Conservation (phyloP, 2,329 filamentous ascomycete genomes). For the Scedosporium minutisporum region DNA sequence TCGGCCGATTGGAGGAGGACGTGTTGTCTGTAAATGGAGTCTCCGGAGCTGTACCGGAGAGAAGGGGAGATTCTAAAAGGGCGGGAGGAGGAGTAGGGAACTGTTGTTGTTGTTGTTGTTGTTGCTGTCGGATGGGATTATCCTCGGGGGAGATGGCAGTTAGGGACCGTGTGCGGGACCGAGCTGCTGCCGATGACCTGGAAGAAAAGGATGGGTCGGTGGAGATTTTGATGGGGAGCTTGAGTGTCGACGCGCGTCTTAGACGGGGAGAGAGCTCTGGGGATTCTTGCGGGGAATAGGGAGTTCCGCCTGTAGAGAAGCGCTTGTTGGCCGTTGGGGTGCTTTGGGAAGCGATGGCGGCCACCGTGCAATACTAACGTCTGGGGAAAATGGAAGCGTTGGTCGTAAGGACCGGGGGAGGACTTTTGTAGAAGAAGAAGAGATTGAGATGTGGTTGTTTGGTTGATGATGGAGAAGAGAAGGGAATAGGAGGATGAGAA, state of each 20-base stretch:
- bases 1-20: neutral
- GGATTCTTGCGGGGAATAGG: neutral
- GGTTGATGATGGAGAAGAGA: neutral
- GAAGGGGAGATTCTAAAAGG: neutral
- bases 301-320: constrained; percentile 6
- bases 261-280: constrained; percentile 7
- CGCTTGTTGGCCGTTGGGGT: constrained; percentile 5
- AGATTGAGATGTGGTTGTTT: neutral
- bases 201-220: constrained; percentile 9
- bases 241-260: constrained; percentile 11
- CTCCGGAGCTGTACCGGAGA: constrained; percentile 2
- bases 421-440: neutral
- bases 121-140: neutral
- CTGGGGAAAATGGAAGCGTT: neutral
- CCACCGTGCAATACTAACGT: constrained; percentile 1
- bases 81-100: neutral
- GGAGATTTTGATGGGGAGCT: constrained; percentile 11
- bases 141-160: constrained; percentile 5
- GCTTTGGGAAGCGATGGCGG: constrained; percentile 5
- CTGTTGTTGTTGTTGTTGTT: neutral
- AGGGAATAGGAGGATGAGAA: neutral
- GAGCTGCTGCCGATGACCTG: neutral
- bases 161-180: constrained; percentile 3
- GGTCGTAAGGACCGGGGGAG: neutral
- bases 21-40: constrained; percentile 2